A percentile compares a stretch with the other conserved stretches of the same genome.
These are phyloP conservation scores for Penicillium soppii DNA, from an alignment of 495 filamentous ascomycete species.

Conservation along the genomic window DNA sequence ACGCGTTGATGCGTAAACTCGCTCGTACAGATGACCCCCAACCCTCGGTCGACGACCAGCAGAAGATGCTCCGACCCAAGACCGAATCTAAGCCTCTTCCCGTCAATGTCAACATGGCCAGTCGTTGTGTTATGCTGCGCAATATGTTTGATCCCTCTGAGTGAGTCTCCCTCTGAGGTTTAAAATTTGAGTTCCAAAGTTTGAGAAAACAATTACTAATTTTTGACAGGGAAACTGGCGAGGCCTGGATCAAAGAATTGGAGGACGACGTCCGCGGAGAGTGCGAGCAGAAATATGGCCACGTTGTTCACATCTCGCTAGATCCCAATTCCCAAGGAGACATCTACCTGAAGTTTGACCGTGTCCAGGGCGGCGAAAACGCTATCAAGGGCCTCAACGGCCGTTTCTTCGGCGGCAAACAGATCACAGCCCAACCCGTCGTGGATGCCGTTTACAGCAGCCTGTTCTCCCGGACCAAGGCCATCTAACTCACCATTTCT, in stretches of 20 bases:
- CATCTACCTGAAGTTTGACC: slow-evolving; percentile 97
- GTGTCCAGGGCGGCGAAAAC: slow-evolving; percentile 90
- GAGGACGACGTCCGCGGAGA: slow-evolving; percentile 93
- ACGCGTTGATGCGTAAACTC: slow-evolving; percentile 96
- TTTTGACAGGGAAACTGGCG: slow-evolving; percentile 72
- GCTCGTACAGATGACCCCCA: slow-evolving; percentile 90
- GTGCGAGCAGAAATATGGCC: slow-evolving; percentile 94
- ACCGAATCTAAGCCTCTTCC: slow-evolving; percentile 78
- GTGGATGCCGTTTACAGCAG: slow-evolving; percentile 98
- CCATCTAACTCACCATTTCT: slow-evolving; percentile 37
- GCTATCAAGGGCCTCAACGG: slow-evolving; percentile 97
- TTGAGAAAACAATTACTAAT: slow-evolving; percentile 40
- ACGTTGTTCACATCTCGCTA: slow-evolving; percentile 95
- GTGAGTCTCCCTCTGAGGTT: slow-evolving; percentile 66
- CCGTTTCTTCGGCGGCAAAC: slow-evolving; percentile 85
- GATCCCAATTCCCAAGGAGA: slow-evolving; percentile 93
- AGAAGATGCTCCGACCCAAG: slow-evolving; percentile 74
- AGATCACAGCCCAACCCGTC: slow-evolving; percentile 91
- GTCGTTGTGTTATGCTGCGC: slow-evolving; percentile 87
- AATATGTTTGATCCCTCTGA: slow-evolving; percentile 93
- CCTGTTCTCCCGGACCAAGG: slow-evolving; percentile 86
- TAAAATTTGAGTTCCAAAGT: neutral
- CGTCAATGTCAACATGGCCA: slow-evolving; percentile 87
- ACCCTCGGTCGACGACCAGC: slow-evolving; percentile 60
- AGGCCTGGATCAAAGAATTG: slow-evolving; percentile 86